These are phyloP conservation scores for Ceratocystis harringtonii DNA, from an alignment of 2,329 filamentous ascomycete species.

Conservation along the genomic window DNA sequence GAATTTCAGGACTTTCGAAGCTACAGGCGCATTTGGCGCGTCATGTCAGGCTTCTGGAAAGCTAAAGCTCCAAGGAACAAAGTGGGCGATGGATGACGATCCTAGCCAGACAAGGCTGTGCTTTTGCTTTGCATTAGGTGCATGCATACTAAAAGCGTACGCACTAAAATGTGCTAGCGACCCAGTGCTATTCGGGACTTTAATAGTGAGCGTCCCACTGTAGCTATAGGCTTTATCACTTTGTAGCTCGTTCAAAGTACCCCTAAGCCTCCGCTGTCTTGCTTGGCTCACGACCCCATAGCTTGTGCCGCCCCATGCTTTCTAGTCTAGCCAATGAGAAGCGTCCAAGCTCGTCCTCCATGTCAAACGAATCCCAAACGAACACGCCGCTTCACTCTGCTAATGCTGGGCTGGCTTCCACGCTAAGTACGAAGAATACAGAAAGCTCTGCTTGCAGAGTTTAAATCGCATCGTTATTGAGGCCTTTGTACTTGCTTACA, in stretches of 20 bases:
- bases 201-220: not conserved
- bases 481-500: not conserved
- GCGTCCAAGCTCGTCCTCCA: not conserved
- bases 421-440: not conserved
- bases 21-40: not conserved
- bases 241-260: not conserved
- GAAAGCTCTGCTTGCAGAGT: not conserved
- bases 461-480: not conserved
- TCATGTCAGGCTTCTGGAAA: not conserved
- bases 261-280: not conserved
- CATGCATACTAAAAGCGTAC: too few species aligned
- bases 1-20: not conserved
- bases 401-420: not conserved
- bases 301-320: not conserved
- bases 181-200: not conserved
- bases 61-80: not conserved
- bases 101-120: not conserved
- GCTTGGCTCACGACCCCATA: not conserved
- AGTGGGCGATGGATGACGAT: not conserved
- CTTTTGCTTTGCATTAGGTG: not conserved
- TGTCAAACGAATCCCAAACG: slow-evolving; percentile 1
- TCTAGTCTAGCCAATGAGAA: not conserved
- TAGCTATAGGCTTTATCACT: not conserved
- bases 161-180: not conserved
- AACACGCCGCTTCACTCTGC: slow-evolving; percentile 10